These are phyloP conservation scores for Allomyces javanicus DNA, from an alignment of 192 early-diverging fungal species.

Conservation along the genomic window DNA sequence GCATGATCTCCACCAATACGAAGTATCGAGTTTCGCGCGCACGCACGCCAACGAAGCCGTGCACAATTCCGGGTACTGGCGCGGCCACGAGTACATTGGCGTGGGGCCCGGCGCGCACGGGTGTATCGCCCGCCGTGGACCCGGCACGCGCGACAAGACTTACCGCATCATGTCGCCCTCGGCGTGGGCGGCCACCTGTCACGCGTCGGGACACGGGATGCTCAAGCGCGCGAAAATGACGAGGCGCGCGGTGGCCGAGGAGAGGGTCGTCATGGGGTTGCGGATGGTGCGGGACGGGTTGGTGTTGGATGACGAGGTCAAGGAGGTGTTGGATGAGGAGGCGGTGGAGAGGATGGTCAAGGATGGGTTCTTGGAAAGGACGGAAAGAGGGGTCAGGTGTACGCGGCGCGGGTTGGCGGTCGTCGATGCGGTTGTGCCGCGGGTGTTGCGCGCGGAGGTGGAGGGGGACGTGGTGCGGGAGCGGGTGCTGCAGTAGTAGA, in stretches of 20 bases:
- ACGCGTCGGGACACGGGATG: constrained; percentile 2
- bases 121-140: constrained; percentile 9
- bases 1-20: constrained; percentile 22
- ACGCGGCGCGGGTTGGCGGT: too few species aligned
- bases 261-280: constrained; percentile 23
- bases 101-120: constrained; percentile 38
- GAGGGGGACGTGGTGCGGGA: too few species aligned
- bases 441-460: too few species aligned
- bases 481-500: too few species aligned
- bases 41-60: constrained; percentile 10
- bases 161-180: constrained; percentile 12
- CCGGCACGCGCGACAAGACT: constrained; percentile 7
- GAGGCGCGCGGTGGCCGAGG: background rate
- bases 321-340: too few species aligned
- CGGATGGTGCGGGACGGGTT: constrained; percentile 9
- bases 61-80: constrained; percentile 33
- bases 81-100: constrained; percentile 27
- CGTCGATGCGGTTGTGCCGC: too few species aligned
- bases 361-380: too few species aligned
- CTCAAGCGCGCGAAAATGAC: background rate
- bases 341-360: too few species aligned
- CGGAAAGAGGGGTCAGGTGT: too few species aligned
- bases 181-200: background rate
- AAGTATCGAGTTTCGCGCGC: constrained; percentile 23
- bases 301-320: too few species aligned